phyloP scores from a whole-genome alignment of 331 rosid species.

The Pyrus hybrid region DNA sequence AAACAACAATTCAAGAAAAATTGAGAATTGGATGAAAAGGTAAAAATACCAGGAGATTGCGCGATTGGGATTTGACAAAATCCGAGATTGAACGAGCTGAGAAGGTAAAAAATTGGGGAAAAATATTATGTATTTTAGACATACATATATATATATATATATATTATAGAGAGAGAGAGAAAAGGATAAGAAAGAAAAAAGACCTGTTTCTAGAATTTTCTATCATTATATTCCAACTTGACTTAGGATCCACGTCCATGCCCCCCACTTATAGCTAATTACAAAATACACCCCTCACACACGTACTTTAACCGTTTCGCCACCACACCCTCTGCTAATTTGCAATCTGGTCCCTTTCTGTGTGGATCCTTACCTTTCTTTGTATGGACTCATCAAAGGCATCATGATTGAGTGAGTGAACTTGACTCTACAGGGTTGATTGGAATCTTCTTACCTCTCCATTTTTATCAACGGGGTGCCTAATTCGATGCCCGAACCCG shows the following conservation, averaged over 20 bases:
- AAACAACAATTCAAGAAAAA: not conserved
- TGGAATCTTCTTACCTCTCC: too few species aligned
- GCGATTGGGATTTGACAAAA: not conserved
- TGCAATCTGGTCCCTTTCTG: too few species aligned
- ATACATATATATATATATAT: not conserved
- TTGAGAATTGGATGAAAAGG: too few species aligned
- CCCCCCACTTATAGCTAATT: not conserved
- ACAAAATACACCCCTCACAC: not conserved
- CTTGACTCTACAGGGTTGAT: not conserved
- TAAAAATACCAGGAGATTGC: not conserved
- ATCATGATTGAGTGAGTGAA: not conserved
- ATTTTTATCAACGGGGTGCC: too few species aligned
- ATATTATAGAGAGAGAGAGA: not conserved
- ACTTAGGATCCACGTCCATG: slow-evolving; percentile 40
- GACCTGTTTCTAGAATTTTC: slow-evolving; percentile 43
- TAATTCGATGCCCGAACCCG: too few species aligned
- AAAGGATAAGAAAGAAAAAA: slow-evolving; percentile 2
- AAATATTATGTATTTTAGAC: not conserved
- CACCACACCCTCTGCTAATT: too few species aligned
- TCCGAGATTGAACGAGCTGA: not conserved
- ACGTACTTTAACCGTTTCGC: too few species aligned
- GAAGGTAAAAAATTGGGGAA: not conserved
- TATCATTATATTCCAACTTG: slow-evolving; percentile 21
- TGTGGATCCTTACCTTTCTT: too few species aligned
- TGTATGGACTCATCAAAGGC: too few species aligned